Conservation (phyloP, 495 filamentous ascomycete genomes). For the Bacidia rubella region DNA sequence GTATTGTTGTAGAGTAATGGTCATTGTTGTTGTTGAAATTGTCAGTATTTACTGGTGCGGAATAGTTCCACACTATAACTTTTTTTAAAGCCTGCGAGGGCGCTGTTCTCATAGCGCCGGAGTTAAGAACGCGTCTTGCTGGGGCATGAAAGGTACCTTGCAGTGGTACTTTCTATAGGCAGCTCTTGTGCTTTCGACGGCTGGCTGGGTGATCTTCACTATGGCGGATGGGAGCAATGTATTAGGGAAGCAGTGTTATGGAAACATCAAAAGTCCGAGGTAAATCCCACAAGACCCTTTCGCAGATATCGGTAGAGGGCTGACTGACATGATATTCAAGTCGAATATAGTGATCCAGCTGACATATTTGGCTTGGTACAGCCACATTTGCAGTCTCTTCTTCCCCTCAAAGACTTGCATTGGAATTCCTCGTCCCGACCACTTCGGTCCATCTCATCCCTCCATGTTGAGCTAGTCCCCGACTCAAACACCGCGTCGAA, state of each 20-base stretch:
- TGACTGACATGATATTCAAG: slow-evolving; percentile 15
- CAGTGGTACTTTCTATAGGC: too few species aligned
- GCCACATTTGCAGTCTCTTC: slow-evolving; percentile 55
- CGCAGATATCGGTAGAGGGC: background rate
- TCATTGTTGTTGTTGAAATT: too few species aligned
- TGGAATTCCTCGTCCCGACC: slow-evolving; percentile 92
- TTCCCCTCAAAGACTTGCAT: slow-evolving; percentile 86
- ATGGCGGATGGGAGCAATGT: slow-evolving; percentile 10
- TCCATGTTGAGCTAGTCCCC: slow-evolving; percentile 76
- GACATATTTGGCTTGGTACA: slow-evolving; percentile 73
- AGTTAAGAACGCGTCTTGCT: too few species aligned
- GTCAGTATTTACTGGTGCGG: too few species aligned
- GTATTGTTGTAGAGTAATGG: too few species aligned
- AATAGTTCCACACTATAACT: too few species aligned
- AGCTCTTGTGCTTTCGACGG: too few species aligned
- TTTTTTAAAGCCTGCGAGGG: too few species aligned
- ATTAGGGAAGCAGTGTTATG: slow-evolving; percentile 5
- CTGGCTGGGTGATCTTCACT: too few species aligned
- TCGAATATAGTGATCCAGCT: slow-evolving; percentile 76
- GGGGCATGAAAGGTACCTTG: too few species aligned
- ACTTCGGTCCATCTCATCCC: slow-evolving; percentile 77
- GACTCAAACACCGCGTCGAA: slow-evolving; percentile 25
- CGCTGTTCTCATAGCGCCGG: too few species aligned
- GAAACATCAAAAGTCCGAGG: slow-evolving; percentile 13
- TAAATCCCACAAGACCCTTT: background rate